These are phyloP conservation scores for Dentiscutata heterogama DNA, from an alignment of 371 early-diverging fungal genomes.

Conservation along the genomic window DNA sequence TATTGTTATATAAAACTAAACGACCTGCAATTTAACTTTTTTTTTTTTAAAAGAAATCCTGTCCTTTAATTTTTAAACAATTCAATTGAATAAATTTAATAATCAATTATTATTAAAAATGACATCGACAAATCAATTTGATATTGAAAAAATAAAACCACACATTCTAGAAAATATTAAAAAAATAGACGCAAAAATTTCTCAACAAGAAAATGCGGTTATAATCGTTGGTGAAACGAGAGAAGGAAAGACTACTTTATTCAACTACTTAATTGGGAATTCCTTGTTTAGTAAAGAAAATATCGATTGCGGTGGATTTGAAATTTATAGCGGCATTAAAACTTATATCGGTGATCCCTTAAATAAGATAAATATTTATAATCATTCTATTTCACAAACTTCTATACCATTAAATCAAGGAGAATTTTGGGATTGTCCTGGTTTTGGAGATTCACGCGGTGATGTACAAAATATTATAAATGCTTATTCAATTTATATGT, in stretches of 20 bases:
- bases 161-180: too few species aligned
- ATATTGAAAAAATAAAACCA: too few species aligned
- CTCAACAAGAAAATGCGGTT: neutral
- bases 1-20: too few species aligned
- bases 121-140: too few species aligned
- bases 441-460: constrained; percentile 14
- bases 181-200: too few species aligned
- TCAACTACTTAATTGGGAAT: neutral
- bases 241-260: neutral
- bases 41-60: too few species aligned
- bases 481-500: constrained; percentile 9
- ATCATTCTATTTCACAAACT: constrained; percentile 1
- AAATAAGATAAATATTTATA: neutral
- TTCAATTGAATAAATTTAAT: too few species aligned
- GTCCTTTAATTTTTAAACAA: too few species aligned
- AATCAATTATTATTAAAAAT: too few species aligned
- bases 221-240: constrained; percentile 7
- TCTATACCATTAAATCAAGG: neutral
- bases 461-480: neutral
- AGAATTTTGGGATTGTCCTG: constrained; percentile 18
- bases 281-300: neutral
- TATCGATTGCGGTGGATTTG: neutral
- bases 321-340: neutral
- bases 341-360: too few species aligned
- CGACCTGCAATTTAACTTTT: too few species aligned